Conservation (phyloP, 1,139 yeast species). For the Arxiozyma heterogenica region DNA sequence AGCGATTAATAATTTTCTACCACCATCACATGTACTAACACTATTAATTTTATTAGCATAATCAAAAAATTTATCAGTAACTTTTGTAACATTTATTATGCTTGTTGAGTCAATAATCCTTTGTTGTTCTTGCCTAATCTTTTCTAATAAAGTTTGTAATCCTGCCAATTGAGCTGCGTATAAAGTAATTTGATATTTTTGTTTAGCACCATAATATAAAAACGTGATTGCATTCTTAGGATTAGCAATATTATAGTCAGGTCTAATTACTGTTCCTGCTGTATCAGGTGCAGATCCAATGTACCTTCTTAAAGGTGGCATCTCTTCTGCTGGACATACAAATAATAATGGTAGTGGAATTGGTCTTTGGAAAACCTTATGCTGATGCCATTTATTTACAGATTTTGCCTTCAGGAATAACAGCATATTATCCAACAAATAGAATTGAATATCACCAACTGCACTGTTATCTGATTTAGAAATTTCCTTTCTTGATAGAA, state of each 20-base stretch:
- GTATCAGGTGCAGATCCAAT: slow-evolving; percentile 33
- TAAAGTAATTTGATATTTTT: slow-evolving; percentile 59
- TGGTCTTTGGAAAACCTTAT: slow-evolving; percentile 86
- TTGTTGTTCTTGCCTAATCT: slow-evolving; percentile 69
- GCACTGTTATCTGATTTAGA: slow-evolving; percentile 24
- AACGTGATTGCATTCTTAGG: slow-evolving; percentile 37
- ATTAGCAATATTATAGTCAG: slow-evolving; percentile 20
- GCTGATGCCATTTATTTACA: slow-evolving; percentile 83
- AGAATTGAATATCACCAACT: slow-evolving; percentile 61
- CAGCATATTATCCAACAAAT: slow-evolving; percentile 79
- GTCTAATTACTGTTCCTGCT: slow-evolving; percentile 35
- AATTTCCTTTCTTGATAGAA: slow-evolving; percentile 30
- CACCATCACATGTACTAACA: slow-evolving; percentile 92
- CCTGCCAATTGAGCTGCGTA: slow-evolving; percentile 59
- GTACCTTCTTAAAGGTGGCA: slow-evolving; percentile 49
- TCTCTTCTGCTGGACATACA: slow-evolving; percentile 68
- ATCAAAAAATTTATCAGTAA: slow-evolving; percentile 65
- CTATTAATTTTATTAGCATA: slow-evolving; percentile 74
- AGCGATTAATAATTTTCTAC: slow-evolving; percentile 81
- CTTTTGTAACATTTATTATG: slow-evolving; percentile 68
- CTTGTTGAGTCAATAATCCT: slow-evolving; percentile 64
- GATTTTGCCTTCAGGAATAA: slow-evolving; percentile 79
- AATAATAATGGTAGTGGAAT: slow-evolving; percentile 79
- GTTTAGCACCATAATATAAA: slow-evolving; percentile 45
- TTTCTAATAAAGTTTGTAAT: slow-evolving; percentile 74